Evolutionary conservation across 805 yeast genomes (phyloP).

Genomic region (Wickerhamomyces subpelliculosus): DNA sequence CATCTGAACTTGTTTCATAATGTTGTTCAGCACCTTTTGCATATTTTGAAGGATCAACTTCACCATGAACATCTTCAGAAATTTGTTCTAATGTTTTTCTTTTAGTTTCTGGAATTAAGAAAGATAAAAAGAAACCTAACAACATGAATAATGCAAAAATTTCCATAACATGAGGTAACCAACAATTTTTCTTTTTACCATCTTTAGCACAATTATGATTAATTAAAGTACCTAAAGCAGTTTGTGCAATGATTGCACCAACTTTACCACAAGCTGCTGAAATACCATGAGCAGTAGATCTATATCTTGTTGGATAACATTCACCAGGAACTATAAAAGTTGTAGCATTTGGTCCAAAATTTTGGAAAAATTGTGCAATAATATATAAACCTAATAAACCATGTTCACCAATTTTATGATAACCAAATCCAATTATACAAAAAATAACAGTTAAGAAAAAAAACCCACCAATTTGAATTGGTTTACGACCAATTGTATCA

Average conservation of each 20-base stretch:
- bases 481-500: slow-evolving; percentile 79
- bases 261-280: slow-evolving; percentile 90
- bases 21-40: slow-evolving; percentile 5
- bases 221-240: slow-evolving; percentile 77
- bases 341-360: slow-evolving; percentile 91
- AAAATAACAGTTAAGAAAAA: slow-evolving; percentile 61
- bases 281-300: slow-evolving; percentile 93
- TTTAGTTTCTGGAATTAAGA: slow-evolving; percentile 84
- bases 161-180: slow-evolving; percentile 89
- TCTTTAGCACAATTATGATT: slow-evolving; percentile 68
- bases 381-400: slow-evolving; percentile 75
- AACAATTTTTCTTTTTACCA: slow-evolving; percentile 50
- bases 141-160: slow-evolving; percentile 90
- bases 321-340: slow-evolving; percentile 91
- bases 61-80: slow-evolving; percentile 77
- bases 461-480: slow-evolving; percentile 76
- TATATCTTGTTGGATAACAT: slow-evolving; percentile 87
- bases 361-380: slow-evolving; percentile 79
- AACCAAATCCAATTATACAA: slow-evolving; percentile 79
- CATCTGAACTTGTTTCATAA: slow-evolving; percentile 14
- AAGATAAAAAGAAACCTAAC: slow-evolving; percentile 58
- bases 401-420: slow-evolving; percentile 56
- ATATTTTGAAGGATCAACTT: slow-evolving; percentile 48
- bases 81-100: slow-evolving; percentile 85
- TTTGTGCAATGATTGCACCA: slow-evolving; percentile 90